These are phyloP conservation scores for Tolypocladium endophyticum DNA, from an alignment of 2,329 filamentous ascomycete species.

Conservation along the genomic window DNA sequence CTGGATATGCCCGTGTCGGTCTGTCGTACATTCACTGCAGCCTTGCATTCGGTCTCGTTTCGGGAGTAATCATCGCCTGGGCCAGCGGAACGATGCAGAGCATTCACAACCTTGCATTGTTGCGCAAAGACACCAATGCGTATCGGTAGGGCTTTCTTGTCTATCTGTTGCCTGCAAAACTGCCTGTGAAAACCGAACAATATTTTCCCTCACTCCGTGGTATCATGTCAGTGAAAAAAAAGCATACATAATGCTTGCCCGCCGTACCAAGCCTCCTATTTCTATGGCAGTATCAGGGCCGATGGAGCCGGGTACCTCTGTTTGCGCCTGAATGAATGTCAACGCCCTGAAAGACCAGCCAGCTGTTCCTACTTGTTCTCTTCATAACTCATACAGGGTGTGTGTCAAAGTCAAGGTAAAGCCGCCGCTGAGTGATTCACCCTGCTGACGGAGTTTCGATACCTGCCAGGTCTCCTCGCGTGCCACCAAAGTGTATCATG, in stretches of 20 bases:
- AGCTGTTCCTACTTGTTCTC: not conserved
- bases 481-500: slow-evolving; percentile 4
- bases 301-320: not conserved
- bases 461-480: not conserved
- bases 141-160: not conserved
- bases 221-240: not conserved
- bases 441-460: not conserved
- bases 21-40: not conserved
- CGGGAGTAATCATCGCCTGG: not conserved
- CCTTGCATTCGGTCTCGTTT: not conserved
- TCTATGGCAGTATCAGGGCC: not conserved
- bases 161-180: not conserved
- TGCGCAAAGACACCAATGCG: not conserved
- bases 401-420: not conserved
- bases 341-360: not conserved
- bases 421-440: not conserved
- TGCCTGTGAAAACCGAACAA: not conserved
- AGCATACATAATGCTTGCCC: not conserved
- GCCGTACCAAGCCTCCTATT: not conserved
- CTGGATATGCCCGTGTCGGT: not conserved
- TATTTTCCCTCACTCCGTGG: not conserved
- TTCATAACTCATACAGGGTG: not conserved
- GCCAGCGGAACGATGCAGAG: not conserved
- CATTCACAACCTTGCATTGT: not conserved
- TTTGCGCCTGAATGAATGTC: not conserved